Conservation (phyloP, 345 rosid genomes). For the Zanthoxylum bungeanum region DNA sequence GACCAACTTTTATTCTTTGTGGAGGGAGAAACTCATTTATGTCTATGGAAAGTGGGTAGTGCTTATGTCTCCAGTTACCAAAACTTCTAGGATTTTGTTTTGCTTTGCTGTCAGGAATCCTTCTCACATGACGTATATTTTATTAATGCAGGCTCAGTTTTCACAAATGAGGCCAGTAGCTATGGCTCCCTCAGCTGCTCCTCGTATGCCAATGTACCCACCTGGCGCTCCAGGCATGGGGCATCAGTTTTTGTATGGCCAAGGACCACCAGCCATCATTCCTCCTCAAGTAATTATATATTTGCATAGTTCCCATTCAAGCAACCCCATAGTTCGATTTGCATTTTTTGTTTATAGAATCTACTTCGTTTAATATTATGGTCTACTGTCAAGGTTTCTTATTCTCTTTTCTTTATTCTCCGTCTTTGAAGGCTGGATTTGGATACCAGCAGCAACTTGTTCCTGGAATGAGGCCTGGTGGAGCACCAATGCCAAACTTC, state of each 20-base stretch:
- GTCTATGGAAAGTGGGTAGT: neutral
- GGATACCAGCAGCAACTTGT: slow-evolving; percentile 84
- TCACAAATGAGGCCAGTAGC: slow-evolving; percentile 74
- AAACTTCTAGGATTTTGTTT: neutral
- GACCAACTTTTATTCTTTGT: neutral
- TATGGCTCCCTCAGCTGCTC: slow-evolving; percentile 53
- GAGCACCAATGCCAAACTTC: slow-evolving; percentile 63
- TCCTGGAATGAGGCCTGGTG: slow-evolving; percentile 80
- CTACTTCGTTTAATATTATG: neutral
- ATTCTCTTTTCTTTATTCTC: neutral
- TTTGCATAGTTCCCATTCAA: neutral
- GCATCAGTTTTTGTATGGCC: slow-evolving; percentile 72
- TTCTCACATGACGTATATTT: neutral
- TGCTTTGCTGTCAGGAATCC: too few relatives aligned
- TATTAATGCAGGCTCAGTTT: slow-evolving; percentile 58
- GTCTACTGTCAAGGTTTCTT: neutral
- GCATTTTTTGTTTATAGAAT: neutral
- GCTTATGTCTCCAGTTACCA: neutral
- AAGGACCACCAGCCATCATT: slow-evolving; percentile 67
- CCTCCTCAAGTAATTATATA: slow-evolving; percentile 43
- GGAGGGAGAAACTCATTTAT: neutral
- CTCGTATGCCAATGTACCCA: slow-evolving; percentile 72
- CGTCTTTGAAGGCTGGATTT: slow-evolving; percentile 59
- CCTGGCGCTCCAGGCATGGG: slow-evolving; percentile 68
- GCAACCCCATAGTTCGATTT: neutral